Percentiles rank a stretch among this genome's conserved stretches.
Conservation (phyloP, 331 rosid species). For the Quercus phellos region DNA sequence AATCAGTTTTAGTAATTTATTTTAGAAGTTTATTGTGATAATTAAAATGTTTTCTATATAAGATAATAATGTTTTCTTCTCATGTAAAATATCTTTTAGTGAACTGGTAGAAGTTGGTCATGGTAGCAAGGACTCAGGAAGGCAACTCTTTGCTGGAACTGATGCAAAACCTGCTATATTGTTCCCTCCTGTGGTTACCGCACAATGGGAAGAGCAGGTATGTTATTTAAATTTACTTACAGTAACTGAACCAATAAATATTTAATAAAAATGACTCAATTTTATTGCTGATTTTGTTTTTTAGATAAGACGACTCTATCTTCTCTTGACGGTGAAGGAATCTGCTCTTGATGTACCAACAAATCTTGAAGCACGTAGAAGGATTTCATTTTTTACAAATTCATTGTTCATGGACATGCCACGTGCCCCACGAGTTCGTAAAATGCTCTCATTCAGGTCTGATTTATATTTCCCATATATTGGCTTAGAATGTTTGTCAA, state of each 20-base stretch:
- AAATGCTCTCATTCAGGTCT: constrained; percentile 94
- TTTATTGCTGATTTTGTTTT: constrained; percentile 18
- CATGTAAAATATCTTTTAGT: constrained; percentile 36
- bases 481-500: neutral
- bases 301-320: constrained; percentile 85
- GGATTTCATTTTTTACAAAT: constrained; percentile 86
- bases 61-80: constrained; percentile 1
- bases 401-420: constrained; percentile 99
- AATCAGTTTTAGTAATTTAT: constrained; percentile 14
- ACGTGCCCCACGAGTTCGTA: constrained; percentile 84
- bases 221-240: constrained; percentile 4
- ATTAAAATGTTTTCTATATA: neutral
- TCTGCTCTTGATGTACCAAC: constrained; percentile 80
- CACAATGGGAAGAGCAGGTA: constrained; percentile 96
- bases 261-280: constrained; percentile 4
- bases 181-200: constrained; percentile 75
- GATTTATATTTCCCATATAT: constrained; percentile 10
- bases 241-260: constrained; percentile 10
- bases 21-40: neutral
- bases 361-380: constrained; percentile 90
- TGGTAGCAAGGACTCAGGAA: constrained; percentile 74
- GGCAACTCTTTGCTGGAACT: constrained; percentile 92
- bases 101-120: constrained; percentile 86
- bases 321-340: constrained; percentile 80
- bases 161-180: constrained; percentile 67